A percentile compares a stretch with the other conserved stretches of the same genome.
Evolutionary conservation across 1,284 basidiomycete species (phyloP).

Genomic region (Puccinia coronata): DNA sequence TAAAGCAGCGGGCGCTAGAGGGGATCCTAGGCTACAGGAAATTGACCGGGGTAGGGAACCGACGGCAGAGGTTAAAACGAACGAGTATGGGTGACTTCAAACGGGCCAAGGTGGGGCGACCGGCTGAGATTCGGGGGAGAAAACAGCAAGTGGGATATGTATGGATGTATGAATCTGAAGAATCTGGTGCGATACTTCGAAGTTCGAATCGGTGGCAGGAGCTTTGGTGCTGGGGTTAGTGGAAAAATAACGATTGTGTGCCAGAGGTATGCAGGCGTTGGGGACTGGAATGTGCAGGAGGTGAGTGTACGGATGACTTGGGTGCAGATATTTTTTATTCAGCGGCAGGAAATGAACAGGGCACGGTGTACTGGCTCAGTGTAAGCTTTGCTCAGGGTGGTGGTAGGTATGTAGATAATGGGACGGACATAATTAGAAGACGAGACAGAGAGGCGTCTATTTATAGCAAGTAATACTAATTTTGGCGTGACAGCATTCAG

Average conservation of each 20-base stretch:
- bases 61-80: background rate
- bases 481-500: background rate
- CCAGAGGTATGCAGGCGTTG: background rate
- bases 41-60: too few species aligned
- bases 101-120: background rate
- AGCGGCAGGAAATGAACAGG: background rate
- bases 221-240: too few species aligned
- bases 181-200: too few species aligned
- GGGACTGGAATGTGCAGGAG: background rate
- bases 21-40: background rate
- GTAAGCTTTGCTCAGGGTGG: background rate
- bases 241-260: conserved; percentile 6
- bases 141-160: too few species aligned
- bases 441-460: background rate
- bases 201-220: too few species aligned
- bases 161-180: too few species aligned
- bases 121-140: background rate
- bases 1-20: background rate
- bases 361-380: too few species aligned
- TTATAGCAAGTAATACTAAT: background rate
- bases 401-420: background rate
- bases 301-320: background rate
- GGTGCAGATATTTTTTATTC: background rate
- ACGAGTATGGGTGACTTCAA: background rate
- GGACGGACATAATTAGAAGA: background rate